Evolutionary conservation across 1,284 basidiomycete genomes (phyloP), one percentile per base, ranked within the genome.

Genomic region (Ceratobasidium sp.): DNA sequence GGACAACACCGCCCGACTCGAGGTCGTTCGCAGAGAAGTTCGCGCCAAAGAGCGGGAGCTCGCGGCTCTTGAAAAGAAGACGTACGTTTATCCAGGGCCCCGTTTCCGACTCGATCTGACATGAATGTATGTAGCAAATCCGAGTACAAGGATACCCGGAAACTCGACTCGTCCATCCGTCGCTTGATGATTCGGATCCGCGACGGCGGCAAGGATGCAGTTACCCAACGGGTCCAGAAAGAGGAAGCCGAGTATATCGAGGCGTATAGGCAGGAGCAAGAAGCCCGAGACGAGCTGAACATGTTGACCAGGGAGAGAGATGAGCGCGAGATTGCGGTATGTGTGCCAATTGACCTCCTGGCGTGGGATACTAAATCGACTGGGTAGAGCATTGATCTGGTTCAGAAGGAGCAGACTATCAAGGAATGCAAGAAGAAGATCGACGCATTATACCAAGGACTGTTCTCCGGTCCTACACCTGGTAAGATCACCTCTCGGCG

Each of bases 401-500:
- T 33, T n/a, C n/a, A 74, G 12, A 74, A 74, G 35, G 12, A 3
- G 5, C 27, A 14, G 18, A 10, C 50, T 14, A 64, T 62, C 10
- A 33, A 50, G 7, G 60, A 74, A 14, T 38, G 59, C 35, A 62
- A 74, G 48, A 7, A 23, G 12, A 65, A 65, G 60, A 74, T 74
- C 27, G 59, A 74, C 16, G 59, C 23, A n/a, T 50, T 74, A 33
- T 74, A 74, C 48, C 57, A 64, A 54, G 71, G 59, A 3, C 46
- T 74, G 10, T 74, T 74, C 35, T 27, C 44, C 50, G 71, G 71
- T 10, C 71, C 59, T 8, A 74, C 71, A 0, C 71, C 71, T 46
- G 71, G 71, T 74, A 41, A 3, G 57, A 23, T 60, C 38, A 5
- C 14, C 44, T 30, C 30, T 46, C 6, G 8, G 20, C 16, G n/a